Conservation (phyloP, 139 green algal species). For the Pleodorina starrii region DNA sequence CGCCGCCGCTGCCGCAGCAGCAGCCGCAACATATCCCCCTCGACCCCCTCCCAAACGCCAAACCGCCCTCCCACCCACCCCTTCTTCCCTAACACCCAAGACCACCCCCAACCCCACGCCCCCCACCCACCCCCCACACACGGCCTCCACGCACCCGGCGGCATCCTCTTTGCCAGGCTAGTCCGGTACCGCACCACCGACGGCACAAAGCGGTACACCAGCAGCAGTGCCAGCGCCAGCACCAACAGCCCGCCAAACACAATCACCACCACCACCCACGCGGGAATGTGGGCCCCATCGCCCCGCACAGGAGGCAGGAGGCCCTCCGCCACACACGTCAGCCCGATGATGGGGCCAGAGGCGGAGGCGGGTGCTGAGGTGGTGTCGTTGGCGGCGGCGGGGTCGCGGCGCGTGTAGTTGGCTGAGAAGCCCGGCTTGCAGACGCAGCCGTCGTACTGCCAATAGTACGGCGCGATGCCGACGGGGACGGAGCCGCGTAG, state of each 20-base stretch:
- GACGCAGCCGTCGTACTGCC: slow-evolving; percentile 13
- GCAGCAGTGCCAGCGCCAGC: neutral
- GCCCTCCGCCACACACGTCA: neutral
- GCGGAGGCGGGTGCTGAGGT: neutral
- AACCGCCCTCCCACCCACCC: too few relatives aligned
- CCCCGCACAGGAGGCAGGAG: neutral
- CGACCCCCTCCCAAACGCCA: too few relatives aligned
- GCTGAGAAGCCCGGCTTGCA: neutral
- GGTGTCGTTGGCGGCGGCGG: neutral
- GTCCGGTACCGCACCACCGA: slow-evolving; percentile 19
- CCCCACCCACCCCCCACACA: too few relatives aligned
- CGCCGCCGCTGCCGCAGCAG: too few relatives aligned
- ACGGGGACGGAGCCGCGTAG: neutral
- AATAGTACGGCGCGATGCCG: slow-evolving; percentile 27
- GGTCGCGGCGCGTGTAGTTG: neutral
- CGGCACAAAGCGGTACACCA: slow-evolving; percentile 11
- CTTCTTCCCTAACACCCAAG: too few relatives aligned
- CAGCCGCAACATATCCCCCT: too few relatives aligned
- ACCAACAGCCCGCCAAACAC: neutral
- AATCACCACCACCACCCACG: slow-evolving; percentile 8
- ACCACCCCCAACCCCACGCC: too few relatives aligned
- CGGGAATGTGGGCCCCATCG: neutral
- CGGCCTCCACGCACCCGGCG: slow-evolving; percentile 32
- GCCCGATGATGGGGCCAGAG: neutral
- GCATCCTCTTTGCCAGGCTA: slow-evolving; percentile 10